Evolutionary conservation across 2,329 filamentous ascomycete species (phyloP).

Genomic region (Neonectria ditissima): DNA sequence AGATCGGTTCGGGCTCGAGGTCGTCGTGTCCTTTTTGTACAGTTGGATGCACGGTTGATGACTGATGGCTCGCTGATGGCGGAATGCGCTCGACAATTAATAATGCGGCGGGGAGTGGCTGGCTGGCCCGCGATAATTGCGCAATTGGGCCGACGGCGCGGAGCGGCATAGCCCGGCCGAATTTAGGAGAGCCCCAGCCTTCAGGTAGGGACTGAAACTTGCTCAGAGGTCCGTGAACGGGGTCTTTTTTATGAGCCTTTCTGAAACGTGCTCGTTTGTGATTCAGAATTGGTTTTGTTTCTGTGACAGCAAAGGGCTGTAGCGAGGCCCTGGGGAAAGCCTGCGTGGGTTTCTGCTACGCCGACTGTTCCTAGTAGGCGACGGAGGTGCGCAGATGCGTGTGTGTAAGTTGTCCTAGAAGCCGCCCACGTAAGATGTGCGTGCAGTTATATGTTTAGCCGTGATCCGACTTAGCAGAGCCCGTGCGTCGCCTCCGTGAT

Average conservation of each 20-base stretch:
- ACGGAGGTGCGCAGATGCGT: too few relatives aligned
- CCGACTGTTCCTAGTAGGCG: neutral
- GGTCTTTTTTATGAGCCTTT: neutral
- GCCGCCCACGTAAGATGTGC: neutral
- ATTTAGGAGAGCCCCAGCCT: neutral
- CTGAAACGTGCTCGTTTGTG: constrained; percentile 10
- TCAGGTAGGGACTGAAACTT: constrained; percentile 9
- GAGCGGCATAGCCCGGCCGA: constrained; percentile 16
- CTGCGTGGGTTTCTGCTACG: too few relatives aligned
- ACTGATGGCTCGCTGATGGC: constrained; percentile 19
- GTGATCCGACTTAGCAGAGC: neutral
- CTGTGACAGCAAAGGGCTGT: neutral
- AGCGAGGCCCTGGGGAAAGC: neutral
- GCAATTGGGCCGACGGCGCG: constrained; percentile 37
- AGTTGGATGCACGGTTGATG: constrained; percentile 2
- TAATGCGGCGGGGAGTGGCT: constrained; percentile 32
- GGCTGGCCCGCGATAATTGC: constrained; percentile 41
- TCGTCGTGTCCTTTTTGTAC: constrained; percentile 25
- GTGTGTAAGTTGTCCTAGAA: neutral
- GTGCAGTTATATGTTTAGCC: neutral
- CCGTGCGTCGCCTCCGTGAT: neutral
- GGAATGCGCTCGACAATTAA: constrained; percentile 36
- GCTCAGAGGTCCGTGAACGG: neutral
- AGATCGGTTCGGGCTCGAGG: neutral
- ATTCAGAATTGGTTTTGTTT: neutral